Percentiles rank a stretch among this genome's conserved stretches.
These are phyloP conservation scores for Vanrija sp. DNA, from an alignment of 1,284 basidiomycete genomes.

Conservation along the genomic window DNA sequence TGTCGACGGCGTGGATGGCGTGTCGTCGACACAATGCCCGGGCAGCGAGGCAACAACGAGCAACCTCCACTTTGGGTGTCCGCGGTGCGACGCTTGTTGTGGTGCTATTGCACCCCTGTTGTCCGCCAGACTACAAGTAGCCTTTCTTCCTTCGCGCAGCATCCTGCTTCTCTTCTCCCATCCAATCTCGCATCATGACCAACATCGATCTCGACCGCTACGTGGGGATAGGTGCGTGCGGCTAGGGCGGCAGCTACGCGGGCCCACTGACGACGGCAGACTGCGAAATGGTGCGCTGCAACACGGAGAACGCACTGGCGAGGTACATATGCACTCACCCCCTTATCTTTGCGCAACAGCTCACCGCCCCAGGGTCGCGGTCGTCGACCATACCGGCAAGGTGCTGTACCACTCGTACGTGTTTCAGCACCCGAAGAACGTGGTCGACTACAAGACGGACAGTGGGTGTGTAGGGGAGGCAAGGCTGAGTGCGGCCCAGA, in stretches of 20 bases:
- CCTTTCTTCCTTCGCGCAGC: no score
- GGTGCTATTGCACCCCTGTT: no score
- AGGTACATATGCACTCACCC: constrained; percentile 21
- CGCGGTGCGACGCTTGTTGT: no score
- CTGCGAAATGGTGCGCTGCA: constrained; percentile 41
- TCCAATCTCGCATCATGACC: not conserved
- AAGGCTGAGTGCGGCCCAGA: constrained; percentile 24
- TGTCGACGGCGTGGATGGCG: not conserved
- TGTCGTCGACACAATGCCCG: not conserved
- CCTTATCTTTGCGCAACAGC: not conserved
- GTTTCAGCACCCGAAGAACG: constrained; percentile 49
- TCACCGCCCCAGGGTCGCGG: constrained; percentile 33
- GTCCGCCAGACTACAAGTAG: no score
- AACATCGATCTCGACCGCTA: constrained; percentile 22
- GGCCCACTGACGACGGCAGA: constrained; percentile 19
- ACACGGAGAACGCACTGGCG: constrained; percentile 20
- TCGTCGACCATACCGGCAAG: constrained; percentile 53
- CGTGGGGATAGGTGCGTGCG: constrained; percentile 35
- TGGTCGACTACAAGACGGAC: constrained; percentile 54
- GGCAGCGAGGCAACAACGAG: no score
- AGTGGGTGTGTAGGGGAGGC: constrained; percentile 23
- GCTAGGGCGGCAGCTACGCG: no score
- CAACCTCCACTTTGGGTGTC: no score
- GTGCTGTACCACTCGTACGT: constrained; percentile 53
- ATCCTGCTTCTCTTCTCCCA: not conserved